Conservation (phyloP, 1,139 yeast species). For the Yamadazyma siamensis region DNA sequence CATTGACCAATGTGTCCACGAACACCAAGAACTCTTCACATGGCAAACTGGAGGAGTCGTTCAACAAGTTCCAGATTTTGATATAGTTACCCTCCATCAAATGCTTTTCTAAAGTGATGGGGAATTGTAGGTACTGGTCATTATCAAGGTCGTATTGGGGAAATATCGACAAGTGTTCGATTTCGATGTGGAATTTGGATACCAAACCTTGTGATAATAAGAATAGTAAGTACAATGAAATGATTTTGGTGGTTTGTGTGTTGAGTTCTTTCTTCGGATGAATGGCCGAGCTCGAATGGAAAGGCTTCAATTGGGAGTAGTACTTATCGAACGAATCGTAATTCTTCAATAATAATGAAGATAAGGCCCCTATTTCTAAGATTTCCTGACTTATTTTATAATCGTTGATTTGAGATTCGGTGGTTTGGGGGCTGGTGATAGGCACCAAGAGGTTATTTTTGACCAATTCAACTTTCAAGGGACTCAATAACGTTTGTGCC, state of each 20-base stretch:
- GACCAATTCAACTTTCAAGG: slow-evolving; percentile 75
- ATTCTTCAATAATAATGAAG: slow-evolving; percentile 62
- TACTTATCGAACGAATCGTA: slow-evolving; percentile 67
- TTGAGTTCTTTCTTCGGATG: slow-evolving; percentile 53
- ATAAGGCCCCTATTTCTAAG: slow-evolving; percentile 82
- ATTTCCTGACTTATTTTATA: slow-evolving; percentile 75
- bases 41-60: slow-evolving; percentile 49
- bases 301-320: slow-evolving; percentile 74
- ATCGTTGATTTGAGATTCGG: slow-evolving; percentile 55
- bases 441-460: slow-evolving; percentile 79
- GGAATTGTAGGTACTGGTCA: slow-evolving; percentile 68
- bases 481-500: slow-evolving; percentile 61
- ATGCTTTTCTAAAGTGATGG: slow-evolving; percentile 87
- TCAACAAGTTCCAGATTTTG: slow-evolving; percentile 80
- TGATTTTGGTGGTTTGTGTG: slow-evolving; percentile 63
- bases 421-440: slow-evolving; percentile 33
- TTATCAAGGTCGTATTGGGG: slow-evolving; percentile 40
- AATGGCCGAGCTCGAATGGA: slow-evolving; percentile 51
- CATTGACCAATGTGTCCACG: slow-evolving; percentile 61
- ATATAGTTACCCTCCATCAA: slow-evolving; percentile 96
- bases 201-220: slow-evolving; percentile 80
- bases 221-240: slow-evolving; percentile 72
- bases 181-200: slow-evolving; percentile 84
- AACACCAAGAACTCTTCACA: slow-evolving; percentile 60
- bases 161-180: slow-evolving; percentile 65